Percentiles rank a stretch among this genome's conserved stretches.
phyloP scores from a whole-genome alignment of 495 filamentous ascomycete genomes.

The Tuber melanosporum region DNA sequence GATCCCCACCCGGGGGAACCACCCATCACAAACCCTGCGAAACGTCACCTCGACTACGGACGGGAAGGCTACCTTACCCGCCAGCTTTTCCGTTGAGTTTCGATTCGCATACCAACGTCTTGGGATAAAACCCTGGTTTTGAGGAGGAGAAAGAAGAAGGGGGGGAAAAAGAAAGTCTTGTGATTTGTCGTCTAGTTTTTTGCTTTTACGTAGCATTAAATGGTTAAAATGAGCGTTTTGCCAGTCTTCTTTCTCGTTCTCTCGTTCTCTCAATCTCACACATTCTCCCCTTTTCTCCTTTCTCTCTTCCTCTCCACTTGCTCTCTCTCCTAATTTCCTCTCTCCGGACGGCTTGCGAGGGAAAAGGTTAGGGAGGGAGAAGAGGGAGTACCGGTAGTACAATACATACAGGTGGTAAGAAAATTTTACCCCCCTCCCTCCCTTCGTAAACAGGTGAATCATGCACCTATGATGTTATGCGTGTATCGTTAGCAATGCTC shows the following conservation, averaged over 20 bases:
- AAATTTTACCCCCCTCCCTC: not conserved
- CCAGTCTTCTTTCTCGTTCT: not conserved
- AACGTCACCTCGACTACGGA: not conserved
- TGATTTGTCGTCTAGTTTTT: not conserved
- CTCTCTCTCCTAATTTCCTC: too few relatives aligned
- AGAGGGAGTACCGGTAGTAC: not conserved
- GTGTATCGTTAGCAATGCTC: not conserved
- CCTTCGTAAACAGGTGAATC: not conserved
- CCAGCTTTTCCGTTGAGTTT: not conserved
- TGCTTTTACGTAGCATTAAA: conserved; percentile 1
- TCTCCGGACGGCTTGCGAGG: not conserved
- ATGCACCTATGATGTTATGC: not conserved
- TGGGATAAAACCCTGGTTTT: not conserved
- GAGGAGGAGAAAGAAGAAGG: conserved; percentile 1
- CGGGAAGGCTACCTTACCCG: conserved; percentile 2
- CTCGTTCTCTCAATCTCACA: too few relatives aligned
- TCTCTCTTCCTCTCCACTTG: too few relatives aligned
- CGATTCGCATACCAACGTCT: not conserved
- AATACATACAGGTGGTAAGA: not conserved
- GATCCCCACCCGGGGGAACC: not conserved
- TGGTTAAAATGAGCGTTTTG: not conserved
- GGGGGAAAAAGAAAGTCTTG: not conserved
- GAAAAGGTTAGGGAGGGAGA: not conserved
- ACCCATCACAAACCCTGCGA: conserved; percentile 2
- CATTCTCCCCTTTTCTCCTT: not conserved